phyloP scores from a whole-genome alignment of 768 basidiomycete genomes.

The Saitozyma podzolica region DNA sequence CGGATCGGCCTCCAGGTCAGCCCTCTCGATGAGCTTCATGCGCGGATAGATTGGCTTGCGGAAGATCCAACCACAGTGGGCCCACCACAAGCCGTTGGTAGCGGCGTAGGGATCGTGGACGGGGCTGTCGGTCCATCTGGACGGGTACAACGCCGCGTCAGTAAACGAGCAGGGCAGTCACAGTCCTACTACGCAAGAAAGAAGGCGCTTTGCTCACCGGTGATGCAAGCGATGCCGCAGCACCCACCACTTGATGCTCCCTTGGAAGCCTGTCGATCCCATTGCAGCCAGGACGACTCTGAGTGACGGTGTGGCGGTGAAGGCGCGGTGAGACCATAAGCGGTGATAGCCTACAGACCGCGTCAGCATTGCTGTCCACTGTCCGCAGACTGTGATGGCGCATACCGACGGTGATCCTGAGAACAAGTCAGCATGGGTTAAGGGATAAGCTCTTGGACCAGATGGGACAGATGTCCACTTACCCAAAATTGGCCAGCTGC shows the following conservation, averaged over 20 bases:
- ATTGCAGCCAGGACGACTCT: conserved; percentile 64
- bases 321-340: no score
- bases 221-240: conserved; percentile 78
- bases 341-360: no score
- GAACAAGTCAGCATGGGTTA: no score
- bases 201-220: conserved; percentile 51
- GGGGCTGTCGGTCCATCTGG: conserved; percentile 60
- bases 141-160: conserved; percentile 63
- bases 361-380: conserved; percentile 78
- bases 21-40: no score
- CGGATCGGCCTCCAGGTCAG: no score
- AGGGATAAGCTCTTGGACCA: conserved; percentile 71
- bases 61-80: no score
- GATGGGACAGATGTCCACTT: conserved; percentile 62
- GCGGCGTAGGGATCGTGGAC: no score
- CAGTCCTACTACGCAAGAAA: no score
- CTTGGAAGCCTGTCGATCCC: conserved; percentile 74
- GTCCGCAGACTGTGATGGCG: conserved; percentile 63
- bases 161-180: conserved; percentile 17
- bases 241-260: conserved; percentile 80
- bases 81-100: no score
- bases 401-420: no score
- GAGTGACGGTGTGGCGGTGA: conserved; percentile 62
- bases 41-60: no score
- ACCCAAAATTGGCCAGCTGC: no score